These are phyloP conservation scores for Tricholoma sp. DNA, from an alignment of 768 basidiomycete species.

Conservation along the genomic window DNA sequence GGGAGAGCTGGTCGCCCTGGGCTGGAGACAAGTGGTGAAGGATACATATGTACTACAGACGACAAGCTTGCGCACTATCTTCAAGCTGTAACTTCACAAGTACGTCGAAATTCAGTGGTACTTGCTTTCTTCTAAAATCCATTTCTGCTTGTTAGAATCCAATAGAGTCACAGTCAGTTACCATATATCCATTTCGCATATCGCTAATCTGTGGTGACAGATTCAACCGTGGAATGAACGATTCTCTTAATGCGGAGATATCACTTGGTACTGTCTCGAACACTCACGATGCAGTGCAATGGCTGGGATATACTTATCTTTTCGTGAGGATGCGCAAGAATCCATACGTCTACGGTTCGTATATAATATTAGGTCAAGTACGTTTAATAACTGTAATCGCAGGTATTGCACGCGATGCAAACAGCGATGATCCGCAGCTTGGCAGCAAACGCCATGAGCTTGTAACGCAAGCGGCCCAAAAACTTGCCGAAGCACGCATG, in stretches of 20 bases:
- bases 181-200: not conserved
- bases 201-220: constrained; percentile 25
- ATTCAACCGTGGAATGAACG: constrained; percentile 81
- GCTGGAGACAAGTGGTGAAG: constrained; percentile 88
- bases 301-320: constrained; percentile 97
- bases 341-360: constrained; percentile 77
- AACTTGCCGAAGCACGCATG: constrained; percentile 73
- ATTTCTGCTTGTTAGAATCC: constrained; percentile 54
- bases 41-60: constrained; percentile 92
- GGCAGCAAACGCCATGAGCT: constrained; percentile 65
- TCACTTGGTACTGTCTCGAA: constrained; percentile 91
- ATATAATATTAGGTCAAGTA: not conserved
- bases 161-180: constrained; percentile 87
- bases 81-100: constrained; percentile 83
- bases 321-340: constrained; percentile 94
- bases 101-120: constrained; percentile 22
- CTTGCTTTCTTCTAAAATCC: not conserved
- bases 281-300: constrained; percentile 80
- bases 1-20: constrained; percentile 91
- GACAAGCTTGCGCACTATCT: constrained; percentile 93
- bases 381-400: constrained; percentile 6
- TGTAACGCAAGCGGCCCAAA: constrained; percentile 58
- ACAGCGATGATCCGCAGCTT: constrained; percentile 68
- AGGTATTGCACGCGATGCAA: constrained; percentile 73
- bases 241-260: constrained; percentile 94